These are phyloP conservation scores for Lolium perenne DNA, from an alignment of 176 grass and related monocot species.

Conservation along the genomic window DNA sequence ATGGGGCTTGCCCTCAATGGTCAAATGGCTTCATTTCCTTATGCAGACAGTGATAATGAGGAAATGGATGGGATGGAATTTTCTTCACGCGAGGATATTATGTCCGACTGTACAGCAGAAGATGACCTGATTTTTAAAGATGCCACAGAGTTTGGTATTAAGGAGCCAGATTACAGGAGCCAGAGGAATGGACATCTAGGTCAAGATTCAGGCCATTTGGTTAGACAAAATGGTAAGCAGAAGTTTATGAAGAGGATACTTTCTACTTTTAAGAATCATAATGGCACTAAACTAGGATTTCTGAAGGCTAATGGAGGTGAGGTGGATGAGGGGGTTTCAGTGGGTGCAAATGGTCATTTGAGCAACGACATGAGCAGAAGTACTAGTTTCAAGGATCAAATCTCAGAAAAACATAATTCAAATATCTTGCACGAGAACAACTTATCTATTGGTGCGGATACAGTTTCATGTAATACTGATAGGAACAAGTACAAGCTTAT, in stretches of 20 bases:
- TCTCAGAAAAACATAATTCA: constrained; percentile 35
- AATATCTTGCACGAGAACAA: constrained; percentile 38
- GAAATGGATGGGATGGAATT: constrained; percentile 40
- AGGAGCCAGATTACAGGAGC: constrained; percentile 47
- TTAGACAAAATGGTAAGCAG: constrained; percentile 48
- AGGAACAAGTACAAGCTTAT: constrained; percentile 35
- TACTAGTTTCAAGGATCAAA: constrained; percentile 34
- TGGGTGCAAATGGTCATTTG: constrained; percentile 40
- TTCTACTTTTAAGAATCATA: constrained; percentile 58
- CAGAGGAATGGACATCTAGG: constrained; percentile 41
- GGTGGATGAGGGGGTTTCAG: constrained; percentile 44
- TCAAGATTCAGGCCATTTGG: constrained; percentile 41
- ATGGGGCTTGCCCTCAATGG: constrained; percentile 51
- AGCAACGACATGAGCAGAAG: not conserved
- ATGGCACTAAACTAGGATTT: constrained; percentile 47
- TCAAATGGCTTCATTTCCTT: constrained; percentile 42
- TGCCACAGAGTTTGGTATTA: constrained; percentile 31
- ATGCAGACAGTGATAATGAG: constrained; percentile 51
- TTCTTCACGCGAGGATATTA: constrained; percentile 27
- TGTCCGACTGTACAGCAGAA: constrained; percentile 35
- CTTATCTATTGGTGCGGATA: constrained; percentile 4
- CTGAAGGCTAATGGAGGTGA: constrained; percentile 40
- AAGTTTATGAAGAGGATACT: constrained; percentile 64
- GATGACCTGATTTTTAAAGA: constrained; percentile 37
- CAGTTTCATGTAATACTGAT: constrained; percentile 35